Conservation (phyloP, 257 asterid species). For the Ilex asprella region DNA sequence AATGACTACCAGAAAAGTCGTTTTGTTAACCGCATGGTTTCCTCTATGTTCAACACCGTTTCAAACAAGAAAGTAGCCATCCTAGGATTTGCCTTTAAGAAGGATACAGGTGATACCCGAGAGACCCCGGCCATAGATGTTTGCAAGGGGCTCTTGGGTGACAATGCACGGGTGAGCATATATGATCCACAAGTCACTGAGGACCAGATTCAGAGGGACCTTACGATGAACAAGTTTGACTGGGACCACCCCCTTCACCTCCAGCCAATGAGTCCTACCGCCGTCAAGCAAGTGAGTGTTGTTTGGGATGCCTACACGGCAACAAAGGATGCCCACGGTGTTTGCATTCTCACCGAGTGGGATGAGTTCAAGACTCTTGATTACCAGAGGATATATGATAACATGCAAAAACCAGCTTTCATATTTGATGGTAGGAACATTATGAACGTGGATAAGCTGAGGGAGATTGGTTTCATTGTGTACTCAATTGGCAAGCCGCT, state of each 20-base stretch:
- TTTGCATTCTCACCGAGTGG: conserved; percentile 91
- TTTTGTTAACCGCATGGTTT: conserved; percentile 65
- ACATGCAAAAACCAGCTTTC: conserved; percentile 91
- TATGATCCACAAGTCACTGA: conserved; percentile 81
- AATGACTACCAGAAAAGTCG: conserved; percentile 79
- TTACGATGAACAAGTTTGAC: conserved; percentile 71
- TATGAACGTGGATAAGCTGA: conserved; percentile 50
- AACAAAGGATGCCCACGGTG: conserved; percentile 65
- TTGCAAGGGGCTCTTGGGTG: conserved; percentile 78
- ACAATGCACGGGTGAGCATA: conserved; percentile 73
- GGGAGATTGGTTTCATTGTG: conserved; percentile 81
- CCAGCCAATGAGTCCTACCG: conserved; percentile 82
- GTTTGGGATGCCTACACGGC: conserved; percentile 78
- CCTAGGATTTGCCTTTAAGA: conserved; percentile 78
- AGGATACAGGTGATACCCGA: conserved; percentile 78
- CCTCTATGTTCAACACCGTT: conserved; percentile 84
- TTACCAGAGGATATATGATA: conserved; percentile 63
- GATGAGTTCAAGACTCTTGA: conserved; percentile 82
- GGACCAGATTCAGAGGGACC: conserved; percentile 86
- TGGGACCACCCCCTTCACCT: conserved; percentile 95
- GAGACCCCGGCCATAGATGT: conserved; percentile 88
- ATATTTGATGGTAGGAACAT: conserved; percentile 76
- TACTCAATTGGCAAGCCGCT: conserved; percentile 87
- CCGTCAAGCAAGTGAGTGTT: conserved; percentile 55
- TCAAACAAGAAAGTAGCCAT: conserved; percentile 79